Base-by-base conservation (phyloP, 306 rosid species). In the Trifolium repens region DNA sequence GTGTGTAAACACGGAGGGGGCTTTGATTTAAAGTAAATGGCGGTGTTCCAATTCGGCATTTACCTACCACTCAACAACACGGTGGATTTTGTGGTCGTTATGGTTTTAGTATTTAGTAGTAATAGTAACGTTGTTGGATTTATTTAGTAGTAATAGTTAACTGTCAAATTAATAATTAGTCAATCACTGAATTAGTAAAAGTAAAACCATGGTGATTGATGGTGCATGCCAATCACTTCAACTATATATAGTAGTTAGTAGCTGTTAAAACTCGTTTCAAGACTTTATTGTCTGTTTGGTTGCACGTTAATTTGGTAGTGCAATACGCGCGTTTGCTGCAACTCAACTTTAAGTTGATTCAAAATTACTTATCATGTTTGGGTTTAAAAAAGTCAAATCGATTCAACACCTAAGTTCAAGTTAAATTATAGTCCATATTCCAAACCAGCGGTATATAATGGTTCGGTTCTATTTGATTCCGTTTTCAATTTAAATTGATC, bases 181-280 rank as follows among this genome's bases (percentile, higher is more conserved):
- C 80, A 69, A 75, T 60, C 8, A 53, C 53, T 50, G 73, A 75
- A 67, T 59, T 12, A 27, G 72, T 80, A 74, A 74, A 53, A 74
- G 69, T 34, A 61, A 61, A 30, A 32, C 43, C 67, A 54, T 54
- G 42, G 9, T 5, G 8, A 0, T 35, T 2, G 65, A 8, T 54
- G 50, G 50, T 22, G 42, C 9, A 7, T 37, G 42, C 9, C 50
- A 50, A n/a, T 9, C 22, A 37, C 64, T 79, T 46, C 44, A 70
- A 42, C 32, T 49, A 58, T 11, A 9, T n/a, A n/a, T n/a, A n/a
- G n/a, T n/a, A n/a, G n/a, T n/a, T n/a, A n/a, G n/a, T n/a, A 72
- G 70, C 74, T 79, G 74, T 79, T 30, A 72, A 79, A 72, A 79
- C 68, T 71, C 77, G 50, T 78, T 78, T 72, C 4, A 66, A 66